Conservation (phyloP, 2,329 filamentous ascomycete genomes). For the Microdochium nivale region DNA sequence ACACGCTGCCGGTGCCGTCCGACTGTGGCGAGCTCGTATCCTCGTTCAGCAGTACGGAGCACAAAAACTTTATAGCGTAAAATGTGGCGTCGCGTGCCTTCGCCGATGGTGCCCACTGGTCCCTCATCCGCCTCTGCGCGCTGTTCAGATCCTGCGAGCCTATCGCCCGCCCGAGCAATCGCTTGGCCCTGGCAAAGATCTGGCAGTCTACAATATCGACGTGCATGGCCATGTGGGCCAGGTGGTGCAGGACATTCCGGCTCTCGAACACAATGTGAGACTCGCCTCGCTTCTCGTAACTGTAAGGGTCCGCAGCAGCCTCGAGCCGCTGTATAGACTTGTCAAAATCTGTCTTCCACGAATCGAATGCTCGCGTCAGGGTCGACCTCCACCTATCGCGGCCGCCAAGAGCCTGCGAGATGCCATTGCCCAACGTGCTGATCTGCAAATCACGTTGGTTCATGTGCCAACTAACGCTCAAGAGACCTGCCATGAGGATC, state of each 20-base stretch:
- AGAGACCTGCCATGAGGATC: conserved; percentile 85
- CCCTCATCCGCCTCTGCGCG: conserved; percentile 76
- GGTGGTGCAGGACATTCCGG: conserved; percentile 79
- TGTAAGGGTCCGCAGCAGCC: conserved; percentile 42
- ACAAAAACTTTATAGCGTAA: conserved; percentile 83
- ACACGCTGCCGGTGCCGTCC: conserved; percentile 23
- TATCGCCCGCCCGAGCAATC: conserved; percentile 78
- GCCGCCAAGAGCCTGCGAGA: conserved; percentile 70
- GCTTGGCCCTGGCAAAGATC: conserved; percentile 82
- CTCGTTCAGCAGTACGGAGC: conserved; percentile 68
- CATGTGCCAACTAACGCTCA: conserved; percentile 97
- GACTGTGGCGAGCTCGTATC: conserved; percentile 27
- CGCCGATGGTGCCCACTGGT: conserved; percentile 81
- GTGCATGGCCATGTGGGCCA: conserved; percentile 97
- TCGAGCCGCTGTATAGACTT: conserved; percentile 61
- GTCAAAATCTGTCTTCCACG: conserved; percentile 91
- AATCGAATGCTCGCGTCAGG: conserved; percentile 80
- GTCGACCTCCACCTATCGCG: conserved; percentile 86
- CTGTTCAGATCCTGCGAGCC: conserved; percentile 72
- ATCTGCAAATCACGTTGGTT: conserved; percentile 92
- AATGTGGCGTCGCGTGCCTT: conserved; percentile 85
- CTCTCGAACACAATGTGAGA: conserved; percentile 68
- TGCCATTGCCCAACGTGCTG: conserved; percentile 66
- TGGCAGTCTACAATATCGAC: conserved; percentile 97
- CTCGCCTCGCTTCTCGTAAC: conserved; percentile 54